Evolutionary conservation across 169 alveolate genomes (phyloP).

Genomic region (Cryptosporidium parvum): DNA sequence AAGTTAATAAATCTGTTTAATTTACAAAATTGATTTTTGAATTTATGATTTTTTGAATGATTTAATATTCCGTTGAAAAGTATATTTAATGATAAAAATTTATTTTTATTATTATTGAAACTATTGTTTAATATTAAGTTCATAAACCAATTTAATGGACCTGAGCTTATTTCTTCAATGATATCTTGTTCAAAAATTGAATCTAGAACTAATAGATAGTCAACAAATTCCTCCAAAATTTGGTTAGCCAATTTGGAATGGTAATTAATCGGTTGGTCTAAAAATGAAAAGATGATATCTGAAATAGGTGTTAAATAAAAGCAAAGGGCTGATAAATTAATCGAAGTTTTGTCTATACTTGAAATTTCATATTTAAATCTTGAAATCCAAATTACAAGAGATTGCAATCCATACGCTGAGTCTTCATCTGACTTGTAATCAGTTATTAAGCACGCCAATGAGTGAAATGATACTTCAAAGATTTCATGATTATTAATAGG

Average conservation of each 20-base stretch:
- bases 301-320: slow-evolving; percentile 9
- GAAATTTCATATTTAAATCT: slow-evolving; percentile 22
- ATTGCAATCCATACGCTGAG: slow-evolving; percentile 27
- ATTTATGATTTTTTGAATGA: not conserved
- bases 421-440: not conserved
- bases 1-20: not conserved
- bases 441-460: not conserved
- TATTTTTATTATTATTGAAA: slow-evolving; percentile 10
- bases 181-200: not conserved
- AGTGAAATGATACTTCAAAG: not conserved
- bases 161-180: slow-evolving; percentile 16
- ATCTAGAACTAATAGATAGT: slow-evolving; percentile 12
- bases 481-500: not conserved
- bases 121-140: slow-evolving; percentile 2
- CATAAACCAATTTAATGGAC: slow-evolving; percentile 43
- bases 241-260: slow-evolving; percentile 17
- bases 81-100: slow-evolving; percentile 14
- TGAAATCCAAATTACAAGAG: slow-evolving; percentile 27
- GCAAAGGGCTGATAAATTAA: not conserved
- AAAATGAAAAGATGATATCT: slow-evolving; percentile 3
- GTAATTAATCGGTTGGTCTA: slow-evolving; percentile 32
- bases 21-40: not conserved
- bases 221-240: slow-evolving; percentile 44
- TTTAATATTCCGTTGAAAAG: slow-evolving; percentile 31
- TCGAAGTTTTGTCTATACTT: not conserved